Conservation (phyloP, 208 protist genomes). For the Leishmania mexicana region DNA sequence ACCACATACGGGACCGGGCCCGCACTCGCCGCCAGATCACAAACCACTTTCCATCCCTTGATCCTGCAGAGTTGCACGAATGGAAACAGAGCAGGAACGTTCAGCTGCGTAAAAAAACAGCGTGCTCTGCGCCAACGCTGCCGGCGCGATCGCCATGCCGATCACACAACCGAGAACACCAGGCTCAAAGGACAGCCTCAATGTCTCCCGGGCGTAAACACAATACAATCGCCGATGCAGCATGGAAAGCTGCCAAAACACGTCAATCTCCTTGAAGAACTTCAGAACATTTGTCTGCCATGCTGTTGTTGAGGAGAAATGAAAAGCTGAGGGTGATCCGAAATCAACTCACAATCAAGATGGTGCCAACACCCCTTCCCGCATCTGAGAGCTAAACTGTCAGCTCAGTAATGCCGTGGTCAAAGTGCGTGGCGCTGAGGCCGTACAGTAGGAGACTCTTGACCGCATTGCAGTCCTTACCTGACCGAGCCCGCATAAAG, state of each 20-base stretch:
- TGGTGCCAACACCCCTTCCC: slow-evolving; percentile 58
- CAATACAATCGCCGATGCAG: slow-evolving; percentile 64
- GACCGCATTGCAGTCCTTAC: slow-evolving; percentile 16
- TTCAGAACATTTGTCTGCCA: slow-evolving; percentile 89
- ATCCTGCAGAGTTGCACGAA: slow-evolving; percentile 40
- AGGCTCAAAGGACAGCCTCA: slow-evolving; percentile 87
- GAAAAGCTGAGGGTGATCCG: slow-evolving; percentile 92
- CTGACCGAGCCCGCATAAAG: slow-evolving; percentile 24
- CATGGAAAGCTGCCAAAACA: slow-evolving; percentile 85
- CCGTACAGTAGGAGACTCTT: slow-evolving; percentile 12
- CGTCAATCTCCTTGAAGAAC: slow-evolving; percentile 94
- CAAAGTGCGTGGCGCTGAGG: slow-evolving; percentile 5
- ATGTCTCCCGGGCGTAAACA: slow-evolving; percentile 95
- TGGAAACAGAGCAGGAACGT: slow-evolving; percentile 89
- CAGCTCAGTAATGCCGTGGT: slow-evolving; percentile 18
- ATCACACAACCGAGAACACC: slow-evolving; percentile 91
- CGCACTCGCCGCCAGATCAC: slow-evolving; percentile 23
- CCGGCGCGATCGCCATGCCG: slow-evolving; percentile 80
- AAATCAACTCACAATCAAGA: slow-evolving; percentile 89
- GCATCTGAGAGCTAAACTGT: slow-evolving; percentile 30
- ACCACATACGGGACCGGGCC: slow-evolving; percentile 56
- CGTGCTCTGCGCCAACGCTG: slow-evolving; percentile 51
- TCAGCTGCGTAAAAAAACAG: slow-evolving; percentile 81
- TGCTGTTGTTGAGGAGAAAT: slow-evolving; percentile 91
- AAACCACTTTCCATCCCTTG: slow-evolving; percentile 34